A percentile compares a stretch with the other conserved stretches of the same genome.
Conservation (phyloP, 108 stramenopile genomes). For the Stephanodiscus triporus region DNA sequence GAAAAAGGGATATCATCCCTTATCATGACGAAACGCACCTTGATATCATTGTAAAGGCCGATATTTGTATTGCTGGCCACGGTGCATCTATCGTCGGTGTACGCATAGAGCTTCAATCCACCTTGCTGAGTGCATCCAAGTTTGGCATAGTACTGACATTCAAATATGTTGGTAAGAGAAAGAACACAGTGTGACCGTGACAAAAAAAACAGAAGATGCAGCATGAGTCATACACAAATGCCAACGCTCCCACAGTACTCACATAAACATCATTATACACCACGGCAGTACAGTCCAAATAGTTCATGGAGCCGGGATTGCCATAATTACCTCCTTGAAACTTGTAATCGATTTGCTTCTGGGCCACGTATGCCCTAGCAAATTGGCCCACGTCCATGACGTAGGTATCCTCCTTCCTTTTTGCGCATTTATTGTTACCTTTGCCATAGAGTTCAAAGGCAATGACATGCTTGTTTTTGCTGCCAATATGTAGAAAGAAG, state of each 20-base stretch:
- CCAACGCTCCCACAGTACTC: neutral
- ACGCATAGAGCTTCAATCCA: slow-evolving; percentile 35
- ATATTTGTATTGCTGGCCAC: slow-evolving; percentile 28
- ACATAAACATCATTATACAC: slow-evolving; percentile 34
- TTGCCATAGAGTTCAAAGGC: slow-evolving; percentile 42
- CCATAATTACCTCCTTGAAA: slow-evolving; percentile 37
- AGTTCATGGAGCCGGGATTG: slow-evolving; percentile 27
- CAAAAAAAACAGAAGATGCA: neutral
- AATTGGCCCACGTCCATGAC: slow-evolving; percentile 46
- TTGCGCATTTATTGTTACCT: slow-evolving; percentile 40
- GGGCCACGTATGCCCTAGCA: slow-evolving; percentile 35
- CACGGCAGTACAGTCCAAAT: slow-evolving; percentile 31
- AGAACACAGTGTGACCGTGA: neutral
- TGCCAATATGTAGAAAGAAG: slow-evolving; percentile 9
- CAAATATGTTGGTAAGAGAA: neutral
- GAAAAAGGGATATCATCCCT: neutral
- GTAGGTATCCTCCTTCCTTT: slow-evolving; percentile 29
- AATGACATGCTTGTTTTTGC: slow-evolving; percentile 41
- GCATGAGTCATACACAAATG: neutral
- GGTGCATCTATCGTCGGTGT: slow-evolving; percentile 34
- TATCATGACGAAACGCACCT: slow-evolving; percentile 11
- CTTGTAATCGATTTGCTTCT: slow-evolving; percentile 38
- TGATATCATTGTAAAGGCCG: slow-evolving; percentile 53
- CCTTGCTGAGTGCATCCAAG: slow-evolving; percentile 37
- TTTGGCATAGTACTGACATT: slow-evolving; percentile 42